phyloP scores from a whole-genome alignment of 1,284 basidiomycete genomes.

The Sporisorium graminicola region DNA sequence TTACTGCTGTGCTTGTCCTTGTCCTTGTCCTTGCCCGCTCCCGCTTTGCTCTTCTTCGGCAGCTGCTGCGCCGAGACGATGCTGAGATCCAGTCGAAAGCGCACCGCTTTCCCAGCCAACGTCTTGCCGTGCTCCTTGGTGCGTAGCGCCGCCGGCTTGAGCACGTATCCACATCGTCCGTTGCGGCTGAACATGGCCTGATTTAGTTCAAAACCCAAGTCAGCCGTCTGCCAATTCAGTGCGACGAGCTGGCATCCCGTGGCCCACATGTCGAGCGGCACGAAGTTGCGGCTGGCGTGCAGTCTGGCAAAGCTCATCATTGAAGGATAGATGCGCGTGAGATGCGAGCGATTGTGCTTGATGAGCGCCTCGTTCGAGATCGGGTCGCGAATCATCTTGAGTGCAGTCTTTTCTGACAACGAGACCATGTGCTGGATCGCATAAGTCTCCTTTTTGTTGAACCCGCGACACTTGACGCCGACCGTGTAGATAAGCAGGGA shows the following conservation, averaged over 20 bases:
- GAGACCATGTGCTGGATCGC: slow-evolving; percentile 91
- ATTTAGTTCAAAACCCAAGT: slow-evolving; percentile 81
- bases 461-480: slow-evolving; percentile 92
- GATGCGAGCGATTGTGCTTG: slow-evolving; percentile 87
- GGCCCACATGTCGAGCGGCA: slow-evolving; percentile 90
- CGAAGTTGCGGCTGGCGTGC: slow-evolving; percentile 78
- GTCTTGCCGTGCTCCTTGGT: slow-evolving; percentile 70
- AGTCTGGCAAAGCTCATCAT: slow-evolving; percentile 74
- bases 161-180: slow-evolving; percentile 85
- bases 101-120: slow-evolving; percentile 29
- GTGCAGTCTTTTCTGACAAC: slow-evolving; percentile 80
- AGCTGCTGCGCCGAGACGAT: slow-evolving; percentile 95
- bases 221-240: slow-evolving; percentile 93
- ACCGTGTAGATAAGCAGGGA: slow-evolving; percentile 91
- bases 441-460: slow-evolving; percentile 90
- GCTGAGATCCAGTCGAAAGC: slow-evolving; percentile 48
- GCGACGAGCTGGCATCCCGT: slow-evolving; percentile 93
- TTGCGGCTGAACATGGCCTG: slow-evolving; percentile 93
- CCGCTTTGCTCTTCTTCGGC: slow-evolving; percentile 71
- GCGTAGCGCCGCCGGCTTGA: slow-evolving; percentile 86
- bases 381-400: slow-evolving; percentile 55
- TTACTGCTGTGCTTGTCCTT: slow-evolving; percentile 28
- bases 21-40: slow-evolving; percentile 50
- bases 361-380: slow-evolving; percentile 76
- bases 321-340: slow-evolving; percentile 91